Evolutionary conservation across 2,329 filamentous ascomycete species (phyloP).

Genomic region (Aspergillus nomiae): DNA sequence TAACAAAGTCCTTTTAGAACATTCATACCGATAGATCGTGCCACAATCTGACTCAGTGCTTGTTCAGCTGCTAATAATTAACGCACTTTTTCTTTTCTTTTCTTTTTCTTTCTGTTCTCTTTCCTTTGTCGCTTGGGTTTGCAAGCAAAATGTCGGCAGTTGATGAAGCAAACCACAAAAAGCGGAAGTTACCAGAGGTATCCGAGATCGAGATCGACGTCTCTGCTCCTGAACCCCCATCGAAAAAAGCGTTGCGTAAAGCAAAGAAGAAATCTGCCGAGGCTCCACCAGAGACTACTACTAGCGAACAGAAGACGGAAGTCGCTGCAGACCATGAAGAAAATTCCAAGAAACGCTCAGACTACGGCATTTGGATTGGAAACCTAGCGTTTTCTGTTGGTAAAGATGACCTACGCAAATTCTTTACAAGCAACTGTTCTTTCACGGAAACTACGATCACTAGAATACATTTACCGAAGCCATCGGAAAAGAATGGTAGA

Average conservation of each 20-base stretch:
- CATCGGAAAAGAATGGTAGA: constrained; percentile 54
- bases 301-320: constrained; percentile 43
- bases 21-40: not conserved
- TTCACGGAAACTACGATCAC: constrained; percentile 74
- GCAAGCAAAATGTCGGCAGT: constrained; percentile 29
- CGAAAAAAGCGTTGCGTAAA: constrained; percentile 87
- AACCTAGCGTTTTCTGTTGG: constrained; percentile 86
- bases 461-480: constrained; percentile 75
- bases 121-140: not conserved
- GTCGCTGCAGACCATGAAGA: constrained; percentile 29
- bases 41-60: not conserved
- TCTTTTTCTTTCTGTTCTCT: not conserved
- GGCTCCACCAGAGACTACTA: constrained; percentile 22
- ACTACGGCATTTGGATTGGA: constrained; percentile 91
- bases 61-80: not conserved
- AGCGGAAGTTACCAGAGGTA: constrained; percentile 66
- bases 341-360: constrained; percentile 60
- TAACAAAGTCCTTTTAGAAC: not conserved
- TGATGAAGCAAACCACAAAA: constrained; percentile 50
- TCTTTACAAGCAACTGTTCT: constrained; percentile 72
- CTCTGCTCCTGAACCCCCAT: constrained; percentile 85
- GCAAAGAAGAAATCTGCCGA: constrained; percentile 68
- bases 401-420: constrained; percentile 72
- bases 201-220: constrained; percentile 86
- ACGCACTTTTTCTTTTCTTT: too few species aligned